A percentile compares a stretch with the other conserved stretches of the same genome.
phyloP scores from a whole-genome alignment of 352 stramenopile genomes.

The Phytopythium chamaehyphon region DNA sequence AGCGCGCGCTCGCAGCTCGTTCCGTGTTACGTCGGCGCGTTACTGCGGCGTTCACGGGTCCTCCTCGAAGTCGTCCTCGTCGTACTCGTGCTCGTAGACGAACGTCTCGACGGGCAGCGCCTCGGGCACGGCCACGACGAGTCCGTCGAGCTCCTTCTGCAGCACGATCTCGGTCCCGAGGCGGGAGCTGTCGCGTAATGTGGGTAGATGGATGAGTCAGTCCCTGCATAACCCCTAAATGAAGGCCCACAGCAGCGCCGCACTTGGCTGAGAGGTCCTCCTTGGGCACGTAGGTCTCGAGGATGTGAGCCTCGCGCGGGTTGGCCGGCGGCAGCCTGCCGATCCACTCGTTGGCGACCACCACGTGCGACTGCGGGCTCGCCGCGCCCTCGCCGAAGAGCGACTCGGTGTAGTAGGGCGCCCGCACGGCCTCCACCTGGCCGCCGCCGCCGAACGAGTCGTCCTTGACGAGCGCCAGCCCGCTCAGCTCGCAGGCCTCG shows the following conservation, averaged over 20 bases:
- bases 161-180: conserved; percentile 86
- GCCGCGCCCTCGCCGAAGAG: conserved; percentile 81
- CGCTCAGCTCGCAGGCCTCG: conserved; percentile 80
- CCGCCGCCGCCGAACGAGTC: conserved; percentile 82
- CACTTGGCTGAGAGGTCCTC: conserved; percentile 80
- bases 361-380: conserved; percentile 83
- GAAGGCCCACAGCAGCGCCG: conserved; percentile 11
- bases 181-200: conserved; percentile 47
- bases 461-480: conserved; percentile 74
- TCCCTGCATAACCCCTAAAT: too few relatives aligned
- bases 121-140: conserved; percentile 85
- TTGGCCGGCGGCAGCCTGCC: conserved; percentile 68
- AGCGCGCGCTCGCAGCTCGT: not conserved
- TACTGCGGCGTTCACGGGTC: conserved; percentile 19
- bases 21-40: conserved; percentile 3
- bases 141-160: conserved; percentile 81
- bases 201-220: conserved; percentile 1
- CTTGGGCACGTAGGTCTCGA: conserved; percentile 70
- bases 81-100: conserved; percentile 83
- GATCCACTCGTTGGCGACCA: conserved; percentile 88
- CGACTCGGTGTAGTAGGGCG: conserved; percentile 84
- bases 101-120: conserved; percentile 80
- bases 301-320: conserved; percentile 70
- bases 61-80: conserved; percentile 76
- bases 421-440: conserved; percentile 50